phyloP scores from a whole-genome alignment of 2,329 filamentous ascomycete genomes.

The Aspergillus fumigatiaffinis region DNA sequence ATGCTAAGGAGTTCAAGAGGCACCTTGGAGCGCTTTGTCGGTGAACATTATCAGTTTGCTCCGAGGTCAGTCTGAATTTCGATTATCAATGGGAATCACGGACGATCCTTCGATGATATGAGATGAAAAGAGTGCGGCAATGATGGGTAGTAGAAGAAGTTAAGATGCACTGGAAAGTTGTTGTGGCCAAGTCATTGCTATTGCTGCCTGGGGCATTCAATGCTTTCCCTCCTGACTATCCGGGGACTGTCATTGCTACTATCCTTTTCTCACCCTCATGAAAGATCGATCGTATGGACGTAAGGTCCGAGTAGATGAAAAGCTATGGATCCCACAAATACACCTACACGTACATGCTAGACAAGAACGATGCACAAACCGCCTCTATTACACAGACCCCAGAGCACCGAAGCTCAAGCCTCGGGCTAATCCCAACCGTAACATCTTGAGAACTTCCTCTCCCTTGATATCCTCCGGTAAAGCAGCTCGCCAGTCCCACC shows the following conservation, averaged over 20 bases:
- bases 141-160: not conserved
- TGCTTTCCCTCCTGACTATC: not conserved
- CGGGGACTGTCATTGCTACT: not conserved
- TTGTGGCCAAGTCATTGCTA: not conserved
- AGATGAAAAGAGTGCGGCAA: not conserved
- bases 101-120: not conserved
- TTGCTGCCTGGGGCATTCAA: not conserved
- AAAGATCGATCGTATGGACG: not conserved
- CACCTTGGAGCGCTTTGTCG: no score
- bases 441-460: constrained; percentile 65
- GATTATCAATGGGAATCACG: not conserved
- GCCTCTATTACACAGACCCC: constrained; percentile 17
- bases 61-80: not conserved
- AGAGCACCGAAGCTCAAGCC: constrained; percentile 55
- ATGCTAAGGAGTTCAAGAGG: not conserved
- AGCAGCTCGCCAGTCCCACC: constrained; percentile 69
- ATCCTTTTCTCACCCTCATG: not conserved
- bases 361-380: not conserved
- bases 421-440: constrained; percentile 70
- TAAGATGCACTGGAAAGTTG: no score
- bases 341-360: not conserved
- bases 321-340: not conserved
- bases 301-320: not conserved
- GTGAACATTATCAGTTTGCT: no score
- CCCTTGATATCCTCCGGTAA: constrained; percentile 58